phyloP scores from a whole-genome alignment of 352 stramenopile genomes.

The Globisporangium acanthophoron region DNA sequence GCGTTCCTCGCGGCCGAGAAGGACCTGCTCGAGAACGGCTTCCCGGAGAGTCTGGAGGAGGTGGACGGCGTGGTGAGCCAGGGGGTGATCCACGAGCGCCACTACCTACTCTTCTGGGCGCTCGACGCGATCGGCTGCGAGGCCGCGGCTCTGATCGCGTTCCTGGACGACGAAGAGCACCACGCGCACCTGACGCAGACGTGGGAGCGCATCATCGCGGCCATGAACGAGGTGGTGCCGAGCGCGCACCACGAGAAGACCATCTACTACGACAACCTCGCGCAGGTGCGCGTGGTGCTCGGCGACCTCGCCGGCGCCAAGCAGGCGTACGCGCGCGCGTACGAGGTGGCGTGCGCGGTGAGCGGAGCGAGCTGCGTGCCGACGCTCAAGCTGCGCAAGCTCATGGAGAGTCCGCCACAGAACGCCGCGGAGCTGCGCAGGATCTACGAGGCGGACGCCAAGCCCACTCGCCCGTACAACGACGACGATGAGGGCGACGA shows the following conservation, averaged over 20 bases:
- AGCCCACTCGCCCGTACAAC: constrained; percentile 22
- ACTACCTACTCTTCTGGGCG: constrained; percentile 78
- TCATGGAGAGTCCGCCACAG: constrained; percentile 62
- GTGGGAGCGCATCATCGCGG: constrained; percentile 60
- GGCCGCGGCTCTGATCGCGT: constrained; percentile 25
- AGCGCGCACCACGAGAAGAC: constrained; percentile 72
- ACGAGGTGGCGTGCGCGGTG: constrained; percentile 53
- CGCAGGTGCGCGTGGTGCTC: constrained; percentile 62
- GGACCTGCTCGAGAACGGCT: constrained; percentile 48
- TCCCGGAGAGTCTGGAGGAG: constrained; percentile 54
- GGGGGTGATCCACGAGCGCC: constrained; percentile 49
- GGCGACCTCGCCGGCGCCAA: constrained; percentile 44
- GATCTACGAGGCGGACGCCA: constrained; percentile 44
- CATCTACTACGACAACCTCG: constrained; percentile 84
- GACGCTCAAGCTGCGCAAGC: constrained; percentile 49
- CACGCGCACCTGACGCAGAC: constrained; percentile 37
- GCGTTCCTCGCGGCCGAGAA: constrained; percentile 42
- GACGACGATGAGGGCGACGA: constrained; percentile 26
- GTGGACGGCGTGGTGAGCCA: constrained; percentile 41
- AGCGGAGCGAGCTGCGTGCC: constrained; percentile 55
- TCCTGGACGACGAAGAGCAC: constrained; percentile 29
- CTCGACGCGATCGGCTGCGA: constrained; percentile 68
- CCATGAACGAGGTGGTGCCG: constrained; percentile 68
- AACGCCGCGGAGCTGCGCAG: constrained; percentile 51
- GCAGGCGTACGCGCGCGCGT: constrained; percentile 48